Evolutionary conservation across 768 basidiomycete genomes (phyloP), one percentile per base, ranked within the genome.

Genomic region (Mycena indigotica): DNA sequence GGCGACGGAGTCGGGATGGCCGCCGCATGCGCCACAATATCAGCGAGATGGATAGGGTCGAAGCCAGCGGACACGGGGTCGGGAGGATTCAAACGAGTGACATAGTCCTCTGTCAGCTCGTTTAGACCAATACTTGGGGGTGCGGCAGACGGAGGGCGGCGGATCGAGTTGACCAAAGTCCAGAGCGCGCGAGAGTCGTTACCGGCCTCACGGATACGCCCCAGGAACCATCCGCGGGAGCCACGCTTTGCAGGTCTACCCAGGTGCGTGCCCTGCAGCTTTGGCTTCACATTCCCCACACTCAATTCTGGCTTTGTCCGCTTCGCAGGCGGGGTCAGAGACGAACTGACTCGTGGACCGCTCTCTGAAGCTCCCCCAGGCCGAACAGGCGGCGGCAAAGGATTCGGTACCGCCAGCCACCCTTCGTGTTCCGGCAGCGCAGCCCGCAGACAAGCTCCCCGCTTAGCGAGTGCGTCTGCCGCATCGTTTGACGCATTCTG

Each of bases 391-490:
- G 21, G 17, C n/a, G 38, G n/a, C n/a, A 53, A 6, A 3, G 53
- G 44, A 15, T 2, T 4, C 17, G 21, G 6, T 26, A 44, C 19
- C 2, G 23, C 44, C 2, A 2, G 23, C 6, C 26, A 32, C 2
- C 15, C n/a, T 4, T 25, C 26, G 38, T 45, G 28, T 3, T 24
- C 26, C 2, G 2, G 3, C 5, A 5, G 3, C 8, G 44, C 35
- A 4, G 44, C 19, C 2, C 30, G 54, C 24, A 45, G 3, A 2
- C 23, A 4, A 2, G 56, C 50, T 16, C 56, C 50, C 15, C 28
- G 19, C 40, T 57, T 57, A 3, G 56, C 56, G 3, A 38, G 28
- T 3, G 19, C 21, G 28, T 57, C 56, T 2, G 56, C 56, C 10
- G 19, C 56, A 13, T 57, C 56, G 21, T 57, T 57, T 17, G 24